Percentiles rank a stretch among this genome's conserved stretches.
phyloP scores from a whole-genome alignment of 768 basidiomycete species.

The Termitomyces sp. region DNA sequence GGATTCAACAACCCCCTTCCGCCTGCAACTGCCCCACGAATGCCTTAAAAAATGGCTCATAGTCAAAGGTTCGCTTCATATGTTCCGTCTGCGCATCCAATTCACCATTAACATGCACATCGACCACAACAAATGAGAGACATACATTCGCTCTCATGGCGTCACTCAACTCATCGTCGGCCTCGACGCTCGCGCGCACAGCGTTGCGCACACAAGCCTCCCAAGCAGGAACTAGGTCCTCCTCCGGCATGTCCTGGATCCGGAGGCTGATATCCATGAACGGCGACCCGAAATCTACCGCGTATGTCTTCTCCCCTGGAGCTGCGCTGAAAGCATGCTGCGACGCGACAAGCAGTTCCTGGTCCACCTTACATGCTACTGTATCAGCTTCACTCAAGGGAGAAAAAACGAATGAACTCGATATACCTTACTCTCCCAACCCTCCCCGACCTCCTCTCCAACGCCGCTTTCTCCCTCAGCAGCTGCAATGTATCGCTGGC shows the following conservation, averaged over 20 bases:
- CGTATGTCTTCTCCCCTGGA: slow-evolving; percentile 26
- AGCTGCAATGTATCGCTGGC: slow-evolving; percentile 50
- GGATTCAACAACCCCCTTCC: slow-evolving; percentile 41
- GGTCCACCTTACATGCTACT: slow-evolving; percentile 31
- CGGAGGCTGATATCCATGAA: slow-evolving; percentile 36
- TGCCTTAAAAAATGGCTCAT: slow-evolving; percentile 52
- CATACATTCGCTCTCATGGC: slow-evolving; percentile 39
- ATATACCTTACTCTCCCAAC: slow-evolving; percentile 31
- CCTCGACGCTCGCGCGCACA: slow-evolving; percentile 29
- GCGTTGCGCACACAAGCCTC: slow-evolving; percentile 38
- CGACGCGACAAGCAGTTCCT: slow-evolving; percentile 22
- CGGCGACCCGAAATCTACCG: slow-evolving; percentile 38
- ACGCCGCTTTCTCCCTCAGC: slow-evolving; percentile 36
- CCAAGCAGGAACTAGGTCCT: slow-evolving; percentile 37
- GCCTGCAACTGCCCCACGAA: slow-evolving; percentile 37
- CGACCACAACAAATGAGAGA: background rate
- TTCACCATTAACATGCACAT: background rate
- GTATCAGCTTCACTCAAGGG: background rate
- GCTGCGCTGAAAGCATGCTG: slow-evolving; percentile 23
- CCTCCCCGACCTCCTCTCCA: slow-evolving; percentile 41
- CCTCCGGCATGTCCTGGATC: slow-evolving; percentile 37
- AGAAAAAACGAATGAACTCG: background rate
- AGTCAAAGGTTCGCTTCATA: slow-evolving; percentile 55
- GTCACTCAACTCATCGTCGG: slow-evolving; percentile 48
- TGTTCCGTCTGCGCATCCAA: slow-evolving; percentile 41